Evolutionary conservation across 306 rosid genomes (phyloP).

Genomic region (Abrus pulchellus): DNA sequence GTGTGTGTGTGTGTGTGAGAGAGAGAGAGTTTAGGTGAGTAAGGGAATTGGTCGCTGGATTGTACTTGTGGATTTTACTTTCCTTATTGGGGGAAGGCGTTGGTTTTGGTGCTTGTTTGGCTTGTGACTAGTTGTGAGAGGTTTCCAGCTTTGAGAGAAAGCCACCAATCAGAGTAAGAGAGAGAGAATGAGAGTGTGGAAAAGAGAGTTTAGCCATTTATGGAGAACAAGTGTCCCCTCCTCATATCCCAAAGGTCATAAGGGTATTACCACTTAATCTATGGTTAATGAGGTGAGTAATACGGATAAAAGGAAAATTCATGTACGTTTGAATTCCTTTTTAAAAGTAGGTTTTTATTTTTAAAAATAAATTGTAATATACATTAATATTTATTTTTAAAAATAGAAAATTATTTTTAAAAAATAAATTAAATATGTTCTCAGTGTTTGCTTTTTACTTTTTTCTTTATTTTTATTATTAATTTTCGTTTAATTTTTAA

Average conservation of each 20-base stretch:
- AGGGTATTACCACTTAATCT: background rate
- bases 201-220: constrained; percentile 35
- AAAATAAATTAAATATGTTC: too few relatives aligned
- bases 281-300: background rate
- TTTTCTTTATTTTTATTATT: too few relatives aligned
- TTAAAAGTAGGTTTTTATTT: too few relatives aligned
- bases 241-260: constrained; percentile 20
- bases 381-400: too few relatives aligned
- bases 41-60: background rate
- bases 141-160: constrained; percentile 38
- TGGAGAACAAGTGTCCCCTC: constrained; percentile 32
- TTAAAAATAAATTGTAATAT: too few relatives aligned
- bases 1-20: too few relatives aligned
- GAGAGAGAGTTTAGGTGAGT: background rate
- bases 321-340: too few relatives aligned
- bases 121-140: background rate
- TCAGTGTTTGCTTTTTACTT: too few relatives aligned
- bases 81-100: constrained; percentile 50
- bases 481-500: too few relatives aligned
- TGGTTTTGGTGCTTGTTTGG: constrained; percentile 40
- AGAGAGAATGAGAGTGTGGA: constrained; percentile 26
- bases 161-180: constrained; percentile 51
- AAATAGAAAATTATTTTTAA: too few relatives aligned
- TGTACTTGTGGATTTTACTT: constrained; percentile 49
- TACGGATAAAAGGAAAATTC: too few relatives aligned